Evolutionary conservation across 441 rosid genomes (phyloP).

Genomic region (Rhodomyrtus psidioides): DNA sequence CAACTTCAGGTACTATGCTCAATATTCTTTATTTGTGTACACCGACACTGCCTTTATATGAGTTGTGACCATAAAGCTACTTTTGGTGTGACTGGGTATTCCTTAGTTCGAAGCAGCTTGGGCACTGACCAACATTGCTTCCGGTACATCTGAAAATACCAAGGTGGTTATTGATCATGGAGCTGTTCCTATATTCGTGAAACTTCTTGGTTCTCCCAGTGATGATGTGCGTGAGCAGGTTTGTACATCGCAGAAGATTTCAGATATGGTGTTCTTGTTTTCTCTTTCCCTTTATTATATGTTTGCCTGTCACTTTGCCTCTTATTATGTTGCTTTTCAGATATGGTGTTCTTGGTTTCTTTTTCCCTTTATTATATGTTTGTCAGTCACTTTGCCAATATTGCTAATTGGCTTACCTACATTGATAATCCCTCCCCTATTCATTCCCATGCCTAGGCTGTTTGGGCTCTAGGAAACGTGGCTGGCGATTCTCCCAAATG

Average conservation of each 20-base stretch:
- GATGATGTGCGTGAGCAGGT: constrained; percentile 67
- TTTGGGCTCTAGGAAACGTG: neutral
- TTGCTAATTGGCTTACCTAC: neutral
- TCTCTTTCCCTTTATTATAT: neutral
- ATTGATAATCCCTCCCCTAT: neutral
- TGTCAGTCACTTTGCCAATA: neutral
- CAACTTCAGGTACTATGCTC: constrained; percentile 35
- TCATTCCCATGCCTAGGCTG: constrained; percentile 1
- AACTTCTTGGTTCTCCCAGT: constrained; percentile 41
- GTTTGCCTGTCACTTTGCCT: neutral
- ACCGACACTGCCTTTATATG: neutral
- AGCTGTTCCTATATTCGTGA: constrained; percentile 54
- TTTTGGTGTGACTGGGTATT: constrained; percentile 1
- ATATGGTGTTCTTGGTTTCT: neutral
- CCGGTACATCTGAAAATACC: constrained; percentile 55
- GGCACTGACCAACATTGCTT: constrained; percentile 61
- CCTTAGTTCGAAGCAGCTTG: constrained; percentile 56
- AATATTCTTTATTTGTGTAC: neutral
- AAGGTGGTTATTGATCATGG: constrained; percentile 49
- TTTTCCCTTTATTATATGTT: neutral
- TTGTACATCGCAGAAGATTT: neutral
- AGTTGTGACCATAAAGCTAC: neutral
- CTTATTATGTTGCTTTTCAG: too few species aligned
- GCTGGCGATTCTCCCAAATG: constrained; percentile 1
- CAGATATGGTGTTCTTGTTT: neutral